Base-by-base conservation (phyloP, 371 early-diverging fungal genomes). In the Mucor saturninus region DNA sequence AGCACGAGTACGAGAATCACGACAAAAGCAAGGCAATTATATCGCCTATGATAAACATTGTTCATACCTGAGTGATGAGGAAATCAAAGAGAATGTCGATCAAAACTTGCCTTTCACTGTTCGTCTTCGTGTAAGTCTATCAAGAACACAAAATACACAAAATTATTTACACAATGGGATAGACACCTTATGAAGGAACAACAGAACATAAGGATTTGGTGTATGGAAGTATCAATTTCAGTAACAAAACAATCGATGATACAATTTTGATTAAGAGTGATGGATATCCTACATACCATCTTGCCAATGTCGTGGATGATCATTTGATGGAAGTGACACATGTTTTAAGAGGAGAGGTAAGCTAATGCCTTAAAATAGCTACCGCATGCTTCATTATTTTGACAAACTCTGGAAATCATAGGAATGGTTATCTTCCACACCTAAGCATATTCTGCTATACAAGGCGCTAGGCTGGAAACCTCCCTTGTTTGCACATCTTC, bases 241-340 rank as follows among this genome's bases (percentile, higher is more conserved):
- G 80, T 10, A 86, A 92, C 63, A 83, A 83, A 37, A 83, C 83
- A 3, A 79, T 93, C n/a, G 96, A 96, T 58, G 98, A 98, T 71
- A 83, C 90, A 4, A 89, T 98, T 51, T 66, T 98, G 37, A 70
- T 98, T 54, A 98, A 98, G 69, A 91, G 94, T 63, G 95, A 96
- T 71, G 96, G 96, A 3, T 86, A 82, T 50, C 95, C 98, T 0
- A 98, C 98, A 0, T 98, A 98, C 69, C 98, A 98, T 68, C 79
- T 98, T 31, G 98, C 98, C 5, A 95, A 95, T 66, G 97, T 96
- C 1, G 93, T 96, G 0, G 98, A 98, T 68, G 98, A 98, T 64
- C 91, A 94, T 64, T 53, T 83, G 15, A 96, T 98, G 96, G 80
- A 80, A 7, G 93, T 98, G 31, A 91, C 95, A 0, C 96, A 95